phyloP scores from a whole-genome alignment of 164 flowering plant genomes.

The Taxillus chinensis region DNA sequence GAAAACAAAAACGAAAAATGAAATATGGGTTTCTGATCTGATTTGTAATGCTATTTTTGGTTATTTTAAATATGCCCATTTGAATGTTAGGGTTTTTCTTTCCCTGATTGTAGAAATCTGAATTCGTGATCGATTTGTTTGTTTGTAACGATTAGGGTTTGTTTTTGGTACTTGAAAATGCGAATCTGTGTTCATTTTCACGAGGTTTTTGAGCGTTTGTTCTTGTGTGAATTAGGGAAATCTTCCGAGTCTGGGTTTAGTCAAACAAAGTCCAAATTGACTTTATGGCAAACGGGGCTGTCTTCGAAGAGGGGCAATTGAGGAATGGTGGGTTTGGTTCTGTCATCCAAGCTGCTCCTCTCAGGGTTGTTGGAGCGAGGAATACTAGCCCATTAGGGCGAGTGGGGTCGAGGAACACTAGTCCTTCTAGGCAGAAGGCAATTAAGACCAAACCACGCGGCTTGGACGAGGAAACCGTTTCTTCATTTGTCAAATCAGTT shows the following conservation, averaged over 20 bases:
- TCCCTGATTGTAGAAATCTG: background rate
- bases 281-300: constrained; percentile 14
- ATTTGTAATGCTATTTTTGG: no score
- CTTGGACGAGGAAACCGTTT: constrained; percentile 71
- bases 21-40: no score
- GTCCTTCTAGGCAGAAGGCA: constrained; percentile 77
- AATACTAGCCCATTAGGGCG: constrained; percentile 65
- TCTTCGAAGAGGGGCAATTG: constrained; percentile 20
- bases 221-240: constrained; percentile 33
- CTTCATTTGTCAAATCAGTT: constrained; percentile 49
- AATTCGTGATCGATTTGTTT: background rate
- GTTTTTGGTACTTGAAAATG: background rate
- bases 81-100: background rate
- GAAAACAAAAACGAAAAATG: no score
- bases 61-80: background rate
- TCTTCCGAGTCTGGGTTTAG: constrained; percentile 27
- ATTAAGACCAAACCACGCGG: constrained; percentile 89
- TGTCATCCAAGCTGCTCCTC: constrained; percentile 27
- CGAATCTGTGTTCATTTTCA: background rate
- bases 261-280: constrained; percentile 10
- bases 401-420: constrained; percentile 65
- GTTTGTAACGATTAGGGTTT: background rate
- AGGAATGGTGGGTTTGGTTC: constrained; percentile 25
- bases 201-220: constrained; percentile 7
- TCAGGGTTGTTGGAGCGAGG: constrained; percentile 41